Evolutionary conservation across 2,329 filamentous ascomycete species (phyloP).

Genomic region (Coniochaeta sp.): DNA sequence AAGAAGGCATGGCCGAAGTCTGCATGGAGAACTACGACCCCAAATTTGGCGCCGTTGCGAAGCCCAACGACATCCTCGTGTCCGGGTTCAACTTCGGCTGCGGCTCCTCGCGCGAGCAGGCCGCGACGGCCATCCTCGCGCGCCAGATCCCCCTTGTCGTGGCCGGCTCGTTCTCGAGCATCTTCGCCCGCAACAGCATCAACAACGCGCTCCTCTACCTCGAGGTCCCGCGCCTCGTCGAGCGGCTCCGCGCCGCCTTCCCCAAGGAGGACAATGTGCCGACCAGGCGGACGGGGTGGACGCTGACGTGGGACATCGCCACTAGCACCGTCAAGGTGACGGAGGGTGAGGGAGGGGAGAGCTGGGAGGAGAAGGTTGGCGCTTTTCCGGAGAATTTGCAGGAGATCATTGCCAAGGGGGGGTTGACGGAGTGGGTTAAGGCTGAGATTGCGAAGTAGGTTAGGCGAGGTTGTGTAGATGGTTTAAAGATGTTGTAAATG

Average conservation of each 20-base stretch:
- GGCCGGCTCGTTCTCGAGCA: slow-evolving; percentile 70
- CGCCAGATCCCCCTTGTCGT: slow-evolving; percentile 76
- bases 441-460: no score
- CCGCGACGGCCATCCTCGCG: slow-evolving; percentile 78
- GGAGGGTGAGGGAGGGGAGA: slow-evolving; percentile 59
- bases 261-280: slow-evolving; percentile 40
- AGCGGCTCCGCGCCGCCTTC: slow-evolving; percentile 52
- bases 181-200: slow-evolving; percentile 70
- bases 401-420: slow-evolving; percentile 72
- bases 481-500: no score
- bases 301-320: slow-evolving; percentile 70
- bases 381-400: slow-evolving; percentile 82
- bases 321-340: slow-evolving; percentile 63
- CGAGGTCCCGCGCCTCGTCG: background rate
- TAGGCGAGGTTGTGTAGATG: no score
- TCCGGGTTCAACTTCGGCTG: slow-evolving; percentile 62
- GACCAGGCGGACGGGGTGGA: slow-evolving; percentile 78
- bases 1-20: slow-evolving; percentile 76
- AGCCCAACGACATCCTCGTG: slow-evolving; percentile 72
- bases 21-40: slow-evolving; percentile 94
- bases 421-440: slow-evolving; percentile 79
- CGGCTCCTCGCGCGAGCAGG: slow-evolving; percentile 75
- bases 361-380: slow-evolving; percentile 75
- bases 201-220: slow-evolving; percentile 64
- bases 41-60: slow-evolving; percentile 56